Percentiles rank a stretch among this genome's conserved stretches.
These are phyloP conservation scores for Sarcocystis neurona DNA, from an alignment of 169 alveolate species.

Conservation along the genomic window DNA sequence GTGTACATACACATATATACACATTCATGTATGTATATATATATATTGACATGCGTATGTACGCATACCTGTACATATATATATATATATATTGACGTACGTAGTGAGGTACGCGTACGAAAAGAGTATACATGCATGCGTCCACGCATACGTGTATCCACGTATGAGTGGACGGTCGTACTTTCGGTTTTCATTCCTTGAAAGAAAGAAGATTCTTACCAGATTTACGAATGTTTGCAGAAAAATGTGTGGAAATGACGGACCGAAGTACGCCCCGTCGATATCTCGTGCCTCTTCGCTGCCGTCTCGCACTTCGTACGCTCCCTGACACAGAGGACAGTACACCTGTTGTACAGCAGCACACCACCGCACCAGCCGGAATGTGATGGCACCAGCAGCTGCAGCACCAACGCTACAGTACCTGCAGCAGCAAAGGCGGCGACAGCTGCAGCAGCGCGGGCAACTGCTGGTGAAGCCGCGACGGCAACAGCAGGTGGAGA, in stretches of 20 bases:
- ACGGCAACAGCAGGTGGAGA: too few species aligned
- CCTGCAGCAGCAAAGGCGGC: background rate
- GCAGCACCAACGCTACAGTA: background rate
- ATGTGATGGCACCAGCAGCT: background rate
- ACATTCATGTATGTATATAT: too few species aligned
- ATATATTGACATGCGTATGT: too few species aligned
- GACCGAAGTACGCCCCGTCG: slow-evolving; percentile 93
- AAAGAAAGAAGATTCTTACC: slow-evolving; percentile 35
- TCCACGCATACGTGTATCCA: background rate
- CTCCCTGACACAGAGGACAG: slow-evolving; percentile 97
- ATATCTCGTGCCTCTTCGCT: slow-evolving; percentile 67
- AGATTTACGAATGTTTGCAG: slow-evolving; percentile 78
- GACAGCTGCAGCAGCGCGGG: background rate
- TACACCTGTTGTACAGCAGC: slow-evolving; percentile 76
- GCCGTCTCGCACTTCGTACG: slow-evolving; percentile 72
- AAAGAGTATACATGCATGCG: too few species aligned
- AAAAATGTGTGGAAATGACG: slow-evolving; percentile 88
- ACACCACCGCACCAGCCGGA: too few species aligned
- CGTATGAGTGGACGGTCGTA: background rate
- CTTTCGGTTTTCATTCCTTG: too few species aligned
- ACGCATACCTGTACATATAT: too few species aligned
- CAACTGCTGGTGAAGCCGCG: background rate
- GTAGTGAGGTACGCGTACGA: too few species aligned
- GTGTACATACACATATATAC: too few species aligned
- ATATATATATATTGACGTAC: too few species aligned